Evolutionary conservation across 768 basidiomycete genomes (phyloP), one percentile per base, ranked within the genome.

Genomic region (Agaricus blazei): DNA sequence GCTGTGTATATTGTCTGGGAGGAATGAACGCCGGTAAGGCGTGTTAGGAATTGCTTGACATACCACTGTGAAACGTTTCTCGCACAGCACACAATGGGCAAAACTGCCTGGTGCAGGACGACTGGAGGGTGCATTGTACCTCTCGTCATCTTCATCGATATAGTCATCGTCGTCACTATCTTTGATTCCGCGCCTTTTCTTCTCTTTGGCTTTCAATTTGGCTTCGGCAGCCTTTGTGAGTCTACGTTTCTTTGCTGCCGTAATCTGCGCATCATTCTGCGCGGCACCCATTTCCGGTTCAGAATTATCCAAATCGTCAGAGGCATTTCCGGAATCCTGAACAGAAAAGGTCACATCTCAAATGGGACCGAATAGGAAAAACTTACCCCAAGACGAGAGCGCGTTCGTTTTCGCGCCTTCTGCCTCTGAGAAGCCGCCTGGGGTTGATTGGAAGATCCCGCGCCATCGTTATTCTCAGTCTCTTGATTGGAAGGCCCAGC

Each of bases 31-130:
- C 19, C 19, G 19, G 19, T 19, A 19, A 19, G 19, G 19, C 19
- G 19, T 19, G 19, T 19, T 19, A 19, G 19, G 19, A 19, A 19
- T 19, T 19, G 19, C 19, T 5, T 28, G 14, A 78, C 85, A 55
- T 68, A 97, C 96, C 64, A 95, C 89, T 14, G 91, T 92, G 66
- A 96, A 97, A 61, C 87, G 83, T 56, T 88, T 86, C 49, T 79
- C 76, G 67, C 96, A 99, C 52, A 80, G 79, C 1, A 84, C 90
- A 65, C 97, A 99, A 6, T 78, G 73, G 60, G 85, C 85, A 53
- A 95, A 88, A 59, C 83, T 84, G 1, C 96, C 96, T 3, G 87
- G 75, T 3, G 87, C 74, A 1, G 88, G 90, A 57, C 87, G 87
- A 47, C 78, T 85, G 9, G 84, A 84, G 9, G 83, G 67, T 7